phyloP scores from a whole-genome alignment of 2,329 filamentous ascomycete species.

The Phialemonium atrogriseum region DNA sequence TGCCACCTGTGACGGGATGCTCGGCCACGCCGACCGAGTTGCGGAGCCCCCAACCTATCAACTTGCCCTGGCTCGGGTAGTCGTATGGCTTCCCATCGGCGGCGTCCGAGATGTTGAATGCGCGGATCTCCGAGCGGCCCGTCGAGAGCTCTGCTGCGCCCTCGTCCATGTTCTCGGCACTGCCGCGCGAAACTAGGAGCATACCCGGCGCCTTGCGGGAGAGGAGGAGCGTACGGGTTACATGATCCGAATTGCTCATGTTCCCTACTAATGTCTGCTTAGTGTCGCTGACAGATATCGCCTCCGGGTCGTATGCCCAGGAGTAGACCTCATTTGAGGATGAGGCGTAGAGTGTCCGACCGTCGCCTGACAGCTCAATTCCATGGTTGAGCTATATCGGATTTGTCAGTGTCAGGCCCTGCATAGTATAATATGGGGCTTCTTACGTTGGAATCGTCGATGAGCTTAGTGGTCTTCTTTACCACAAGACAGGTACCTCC shows the following conservation, averaged over 20 bases:
- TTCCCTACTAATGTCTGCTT: conserved; percentile 48
- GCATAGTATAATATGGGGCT: no score
- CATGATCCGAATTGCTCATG: conserved; percentile 54
- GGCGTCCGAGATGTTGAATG: conserved; percentile 32
- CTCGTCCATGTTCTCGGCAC: conserved; percentile 47
- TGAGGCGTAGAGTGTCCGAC: conserved; percentile 49
- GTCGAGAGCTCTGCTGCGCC: conserved; percentile 33
- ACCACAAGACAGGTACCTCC: conserved; percentile 31
- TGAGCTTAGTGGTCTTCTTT: neutral
- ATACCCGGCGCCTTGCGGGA: conserved; percentile 40
- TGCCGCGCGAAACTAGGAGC: conserved; percentile 56
- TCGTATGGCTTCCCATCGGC: conserved; percentile 27
- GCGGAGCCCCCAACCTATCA: conserved; percentile 60
- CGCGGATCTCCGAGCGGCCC: conserved; percentile 56
- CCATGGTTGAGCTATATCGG: conserved; percentile 43
- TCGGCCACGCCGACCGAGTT: conserved; percentile 67
- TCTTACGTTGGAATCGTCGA: no score
- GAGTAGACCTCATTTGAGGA: conserved; percentile 48
- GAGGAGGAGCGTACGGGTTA: conserved; percentile 54
- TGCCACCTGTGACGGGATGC: conserved; percentile 41
- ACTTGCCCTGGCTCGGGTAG: conserved; percentile 37
- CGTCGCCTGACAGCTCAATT: conserved; percentile 43
- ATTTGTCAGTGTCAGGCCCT: conserved; percentile 7
- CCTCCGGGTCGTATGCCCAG: conserved; percentile 55
- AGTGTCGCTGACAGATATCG: conserved; percentile 31